Evolutionary conservation across 176 grass and related monocot species (phyloP).

Genomic region (Hordeum marinum): DNA sequence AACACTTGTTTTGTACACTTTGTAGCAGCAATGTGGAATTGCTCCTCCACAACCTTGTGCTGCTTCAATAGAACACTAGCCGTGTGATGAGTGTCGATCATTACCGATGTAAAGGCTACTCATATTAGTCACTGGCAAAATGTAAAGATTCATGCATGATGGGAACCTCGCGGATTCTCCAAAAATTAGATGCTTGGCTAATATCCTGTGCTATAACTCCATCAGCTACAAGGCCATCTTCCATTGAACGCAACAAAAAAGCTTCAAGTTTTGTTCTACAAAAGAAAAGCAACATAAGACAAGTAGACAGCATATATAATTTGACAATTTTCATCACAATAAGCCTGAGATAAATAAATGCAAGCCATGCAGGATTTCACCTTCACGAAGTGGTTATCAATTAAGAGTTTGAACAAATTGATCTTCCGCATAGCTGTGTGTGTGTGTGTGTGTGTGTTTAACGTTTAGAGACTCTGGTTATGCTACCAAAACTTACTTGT

Average conservation of each 20-base stretch:
- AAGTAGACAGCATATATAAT: not conserved
- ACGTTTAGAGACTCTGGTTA: not conserved
- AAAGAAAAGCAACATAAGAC: constrained; percentile 28
- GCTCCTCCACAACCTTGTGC: too few relatives aligned
- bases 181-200: constrained; percentile 87
- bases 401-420: not conserved
- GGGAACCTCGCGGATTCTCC: constrained; percentile 85
- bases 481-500: constrained; percentile 60
- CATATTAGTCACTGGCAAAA: not conserved
- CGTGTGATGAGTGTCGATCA: not conserved
- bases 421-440: not conserved
- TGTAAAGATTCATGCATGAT: constrained; percentile 3
- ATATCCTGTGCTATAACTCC: constrained; percentile 95
- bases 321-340: not conserved
- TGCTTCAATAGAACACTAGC: not conserved
- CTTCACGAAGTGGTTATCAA: not conserved
- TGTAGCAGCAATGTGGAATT: too few relatives aligned
- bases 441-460: not conserved
- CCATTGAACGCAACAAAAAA: constrained; percentile 80
- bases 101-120: not conserved
- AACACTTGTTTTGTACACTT: too few relatives aligned
- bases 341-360: constrained; percentile 6
- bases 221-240: constrained; percentile 77
- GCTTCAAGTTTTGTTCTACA: constrained; percentile 93
- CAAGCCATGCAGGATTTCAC: constrained; percentile 5